These are phyloP conservation scores for Diaporthe australafricana DNA, from an alignment of 2,329 filamentous ascomycete species.

Conservation along the genomic window DNA sequence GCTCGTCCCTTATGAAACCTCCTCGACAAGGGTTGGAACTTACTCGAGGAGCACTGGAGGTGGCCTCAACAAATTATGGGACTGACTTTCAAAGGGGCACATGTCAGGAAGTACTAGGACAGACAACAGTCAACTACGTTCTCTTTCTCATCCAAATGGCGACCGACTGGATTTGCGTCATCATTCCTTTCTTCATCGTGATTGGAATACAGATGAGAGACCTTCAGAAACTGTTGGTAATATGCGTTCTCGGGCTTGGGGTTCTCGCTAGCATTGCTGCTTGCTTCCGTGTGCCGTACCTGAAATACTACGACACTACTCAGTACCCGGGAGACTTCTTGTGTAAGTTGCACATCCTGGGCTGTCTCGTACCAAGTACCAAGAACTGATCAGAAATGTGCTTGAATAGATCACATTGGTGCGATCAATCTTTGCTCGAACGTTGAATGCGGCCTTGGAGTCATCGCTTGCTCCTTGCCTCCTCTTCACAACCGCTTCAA, in stretches of 20 bases:
- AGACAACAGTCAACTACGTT: background rate
- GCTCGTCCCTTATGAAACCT: background rate
- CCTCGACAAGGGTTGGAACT: background rate
- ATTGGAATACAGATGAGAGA: background rate
- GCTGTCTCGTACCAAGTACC: too few species aligned
- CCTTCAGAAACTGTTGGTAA: background rate
- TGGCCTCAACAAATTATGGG: background rate
- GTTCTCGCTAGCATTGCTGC: background rate
- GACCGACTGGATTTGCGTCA: background rate
- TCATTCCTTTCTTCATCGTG: background rate
- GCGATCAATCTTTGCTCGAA: background rate
- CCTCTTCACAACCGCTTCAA: background rate
- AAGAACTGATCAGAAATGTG: background rate
- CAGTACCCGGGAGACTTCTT: background rate
- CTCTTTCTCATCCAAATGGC: background rate
- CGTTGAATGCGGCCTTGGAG: conserved; percentile 11
- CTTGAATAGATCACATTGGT: background rate
- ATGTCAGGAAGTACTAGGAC: conserved; percentile 4
- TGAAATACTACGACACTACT: background rate
- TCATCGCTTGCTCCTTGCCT: background rate
- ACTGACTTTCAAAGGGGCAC: background rate
- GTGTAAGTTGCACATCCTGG: background rate
- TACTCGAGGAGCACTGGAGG: background rate
- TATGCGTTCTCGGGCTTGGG: background rate
- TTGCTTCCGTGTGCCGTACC: background rate